Evolutionary conservation across 2,329 filamentous ascomycete species (phyloP), one percentile per base, ranked within the genome.

Genomic region (Ophiocordyceps camponoti-leonardi): DNA sequence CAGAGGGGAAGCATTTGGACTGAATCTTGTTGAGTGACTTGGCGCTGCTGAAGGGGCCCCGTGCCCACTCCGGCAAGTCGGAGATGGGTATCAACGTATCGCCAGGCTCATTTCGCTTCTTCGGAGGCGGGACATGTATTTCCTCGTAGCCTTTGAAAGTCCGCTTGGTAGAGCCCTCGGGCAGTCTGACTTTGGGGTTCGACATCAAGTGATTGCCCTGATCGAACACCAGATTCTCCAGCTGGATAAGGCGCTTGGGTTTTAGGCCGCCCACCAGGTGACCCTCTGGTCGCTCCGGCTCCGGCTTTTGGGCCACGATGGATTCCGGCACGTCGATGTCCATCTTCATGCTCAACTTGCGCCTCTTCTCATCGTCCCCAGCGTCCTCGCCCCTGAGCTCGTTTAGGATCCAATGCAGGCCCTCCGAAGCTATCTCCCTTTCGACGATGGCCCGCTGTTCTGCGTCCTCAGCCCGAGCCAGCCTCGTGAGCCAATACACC

Each of bases 201-300:
- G 92, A 96, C 90, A 96, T 98, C 41, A 98, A 73, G 67, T 98
- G 92, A 56, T 96, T 98, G 45, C 92, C 92, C 64, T 96, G 90
- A 54, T 96, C 92, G 59, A 98, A 98, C 37, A 95, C 76, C 31
- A 98, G 76, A 56, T 96, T 96, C 47, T 98, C 90, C 44, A 98
- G 71, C 59, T 96, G 96, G 60, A 98, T 86, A 41, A 86, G 67
- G 58, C 85, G 86, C 53, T 81, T 81, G 2, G 93, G 92, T 56
- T 92, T 84, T 35, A 98, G 69, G 14, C 86, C 87, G 46, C 88
- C 86, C 30, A 87, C 73, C 19, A 94, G 67, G 45, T 76, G 75
- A 44, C 79, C 81, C 43, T 86, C 83, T 20, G 67, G 61, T 42
- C 73, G 72, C 49, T 83, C 75, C 59, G 61, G 53, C 58, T 72